Percentiles rank a stretch among this genome's conserved stretches.
These are phyloP conservation scores for Xerocomellus dryophilus DNA, from an alignment of 768 basidiomycete species.

Conservation along the genomic window DNA sequence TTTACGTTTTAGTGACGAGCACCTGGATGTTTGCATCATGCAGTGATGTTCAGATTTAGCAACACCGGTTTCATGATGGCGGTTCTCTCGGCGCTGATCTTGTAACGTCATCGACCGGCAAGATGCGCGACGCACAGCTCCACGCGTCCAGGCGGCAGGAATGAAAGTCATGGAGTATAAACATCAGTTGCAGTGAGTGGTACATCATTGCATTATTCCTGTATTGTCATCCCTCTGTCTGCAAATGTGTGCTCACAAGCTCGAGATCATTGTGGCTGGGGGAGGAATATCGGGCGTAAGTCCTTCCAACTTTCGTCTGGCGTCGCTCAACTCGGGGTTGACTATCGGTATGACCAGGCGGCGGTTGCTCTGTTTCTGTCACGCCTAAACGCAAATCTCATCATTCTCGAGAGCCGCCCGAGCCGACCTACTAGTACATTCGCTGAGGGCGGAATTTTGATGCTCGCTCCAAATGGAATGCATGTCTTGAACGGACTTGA, in stretches of 20 bases:
- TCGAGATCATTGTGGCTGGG: constrained; percentile 28
- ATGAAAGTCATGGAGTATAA: constrained; percentile 3
- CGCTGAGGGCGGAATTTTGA: constrained; percentile 26
- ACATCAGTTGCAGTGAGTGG: background rate
- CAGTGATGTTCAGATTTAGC: no score
- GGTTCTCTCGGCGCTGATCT: background rate
- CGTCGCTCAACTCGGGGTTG: background rate
- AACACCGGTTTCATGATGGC: no score
- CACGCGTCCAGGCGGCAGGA: constrained; percentile 23
- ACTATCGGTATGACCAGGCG: constrained; percentile 7
- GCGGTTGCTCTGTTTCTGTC: constrained; percentile 28
- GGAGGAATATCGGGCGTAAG: constrained; percentile 30
- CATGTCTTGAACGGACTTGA: constrained; percentile 27
- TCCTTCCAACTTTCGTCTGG: background rate
- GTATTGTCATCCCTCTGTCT: background rate
- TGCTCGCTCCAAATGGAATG: constrained; percentile 32
- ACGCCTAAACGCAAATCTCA: constrained; percentile 14
- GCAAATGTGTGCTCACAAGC: constrained; percentile 16
- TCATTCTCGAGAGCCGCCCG: constrained; percentile 24
- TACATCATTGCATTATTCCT: background rate
- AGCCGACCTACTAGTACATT: constrained; percentile 14
- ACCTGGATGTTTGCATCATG: no score
- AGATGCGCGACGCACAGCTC: constrained; percentile 1
- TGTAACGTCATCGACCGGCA: constrained; percentile 7
- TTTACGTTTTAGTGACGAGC: no score